These are phyloP conservation scores for Conticribra weissflogii DNA, from an alignment of 108 stramenopile species.

Conservation along the genomic window DNA sequence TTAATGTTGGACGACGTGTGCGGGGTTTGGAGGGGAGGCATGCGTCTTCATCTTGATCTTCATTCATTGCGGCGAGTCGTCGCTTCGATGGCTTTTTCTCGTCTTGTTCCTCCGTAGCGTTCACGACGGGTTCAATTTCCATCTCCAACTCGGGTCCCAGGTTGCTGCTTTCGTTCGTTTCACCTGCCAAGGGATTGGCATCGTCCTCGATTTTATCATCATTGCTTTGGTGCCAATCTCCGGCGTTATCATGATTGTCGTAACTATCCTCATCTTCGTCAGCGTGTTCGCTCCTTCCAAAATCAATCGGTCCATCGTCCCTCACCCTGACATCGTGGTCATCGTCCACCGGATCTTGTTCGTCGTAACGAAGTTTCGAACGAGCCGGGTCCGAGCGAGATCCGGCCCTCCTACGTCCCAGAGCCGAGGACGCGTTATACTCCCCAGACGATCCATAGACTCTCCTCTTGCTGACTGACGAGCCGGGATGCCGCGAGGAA, in stretches of 20 bases:
- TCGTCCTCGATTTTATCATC: slow-evolving; percentile 2
- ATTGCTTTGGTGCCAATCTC: background rate
- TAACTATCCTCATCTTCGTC: slow-evolving; percentile 19
- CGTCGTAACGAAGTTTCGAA: too few species aligned
- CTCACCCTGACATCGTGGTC: background rate
- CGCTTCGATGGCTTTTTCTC: slow-evolving; percentile 35
- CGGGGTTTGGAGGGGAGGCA: too few species aligned
- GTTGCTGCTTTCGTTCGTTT: slow-evolving; percentile 9
- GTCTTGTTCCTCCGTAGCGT: slow-evolving; percentile 28
- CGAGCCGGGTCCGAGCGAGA: background rate
- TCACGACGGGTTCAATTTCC: too few species aligned
- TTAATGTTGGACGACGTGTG: too few species aligned
- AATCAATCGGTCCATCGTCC: too few species aligned
- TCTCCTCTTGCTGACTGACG: too few species aligned
- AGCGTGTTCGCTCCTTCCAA: slow-evolving; percentile 18
- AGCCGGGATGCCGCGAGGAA: background rate
- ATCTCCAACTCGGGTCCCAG: too few species aligned
- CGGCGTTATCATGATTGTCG: slow-evolving; percentile 38
- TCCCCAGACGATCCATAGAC: background rate
- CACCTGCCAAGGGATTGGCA: background rate
- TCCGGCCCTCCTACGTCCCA: background rate
- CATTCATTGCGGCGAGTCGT: slow-evolving; percentile 12
- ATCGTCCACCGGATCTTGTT: slow-evolving; percentile 15
- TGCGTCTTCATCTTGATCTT: too few species aligned
- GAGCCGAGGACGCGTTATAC: background rate